A percentile compares a stretch with the other conserved stretches of the same genome.
Conservation (phyloP, 495 filamentous ascomycete genomes). For the Rhypophila decipiens region DNA sequence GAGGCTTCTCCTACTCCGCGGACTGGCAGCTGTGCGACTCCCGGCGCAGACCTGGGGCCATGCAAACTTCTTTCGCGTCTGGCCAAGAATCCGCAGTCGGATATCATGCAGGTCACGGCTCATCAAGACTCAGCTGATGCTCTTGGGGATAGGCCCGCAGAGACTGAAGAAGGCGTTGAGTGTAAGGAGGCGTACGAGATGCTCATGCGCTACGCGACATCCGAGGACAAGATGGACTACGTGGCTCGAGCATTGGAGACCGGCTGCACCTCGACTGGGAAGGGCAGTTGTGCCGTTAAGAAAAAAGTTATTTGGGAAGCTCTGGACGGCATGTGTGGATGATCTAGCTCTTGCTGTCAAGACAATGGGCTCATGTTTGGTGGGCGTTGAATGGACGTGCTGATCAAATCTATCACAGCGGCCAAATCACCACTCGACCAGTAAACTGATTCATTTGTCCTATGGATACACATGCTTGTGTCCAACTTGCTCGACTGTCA, state of each 20-base stretch:
- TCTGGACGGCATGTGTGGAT: constrained; percentile 3
- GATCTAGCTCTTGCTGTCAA: too few relatives aligned
- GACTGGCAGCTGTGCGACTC: too few relatives aligned
- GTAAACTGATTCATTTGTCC: too few relatives aligned
- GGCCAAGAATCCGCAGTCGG: constrained; percentile 2
- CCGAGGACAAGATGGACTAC: constrained; percentile 8
- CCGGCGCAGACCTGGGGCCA: too few relatives aligned
- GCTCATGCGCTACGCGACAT: constrained; percentile 9
- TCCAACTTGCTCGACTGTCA: too few relatives aligned
- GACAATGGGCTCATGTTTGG: too few relatives aligned
- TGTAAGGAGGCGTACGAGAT: constrained; percentile 9
- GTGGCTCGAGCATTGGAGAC: constrained; percentile 7
- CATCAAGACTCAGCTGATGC: not conserved
- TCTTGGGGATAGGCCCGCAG: too few relatives aligned
- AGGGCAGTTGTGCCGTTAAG: constrained; percentile 6
- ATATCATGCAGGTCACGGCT: constrained; percentile 4
- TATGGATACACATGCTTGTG: too few relatives aligned
- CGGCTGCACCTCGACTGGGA: constrained; percentile 7
- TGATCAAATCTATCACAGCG: too few relatives aligned
- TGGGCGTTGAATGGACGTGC: too few relatives aligned
- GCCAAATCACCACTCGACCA: too few relatives aligned
- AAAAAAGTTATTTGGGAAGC: constrained; percentile 3
- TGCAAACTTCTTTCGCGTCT: constrained; percentile 8
- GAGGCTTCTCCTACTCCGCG: too few relatives aligned
- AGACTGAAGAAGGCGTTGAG: not conserved